Base-by-base conservation (phyloP, 371 early-diverging fungal genomes). In the Globomyces sp. region DNA sequence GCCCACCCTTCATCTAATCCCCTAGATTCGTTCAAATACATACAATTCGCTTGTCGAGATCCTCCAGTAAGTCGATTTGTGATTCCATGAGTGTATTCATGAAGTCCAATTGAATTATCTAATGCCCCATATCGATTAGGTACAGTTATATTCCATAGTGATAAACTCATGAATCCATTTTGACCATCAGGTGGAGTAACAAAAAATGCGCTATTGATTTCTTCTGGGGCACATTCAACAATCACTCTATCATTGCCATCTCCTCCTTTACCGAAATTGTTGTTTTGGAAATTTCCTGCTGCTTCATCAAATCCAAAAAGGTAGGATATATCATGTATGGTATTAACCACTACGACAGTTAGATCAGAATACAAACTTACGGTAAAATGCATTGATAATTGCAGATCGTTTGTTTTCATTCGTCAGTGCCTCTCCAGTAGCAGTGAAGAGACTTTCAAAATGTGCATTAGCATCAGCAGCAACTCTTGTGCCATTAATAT, bases 1-100 rank as follows among this genome's bases (percentile, higher is more conserved):
- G 93, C 91, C 94, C 94, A 94, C 52, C 96, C 96, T 79, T 96
- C 96, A 61, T 94, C 94, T 92, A 96, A 90, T 62, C 95, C 95
- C 58, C 91, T 93, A 9, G 92, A 83, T 79, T 92, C 89, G 64
- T 87, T 87, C 82, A 87, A 87, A 13, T 85, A 82, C 51, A 95
- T 80, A 72, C 95, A 95, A 74, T 90, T 87, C 68, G 88, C 84
- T 83, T 92, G 91, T 51, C 86, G 85, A 13, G 92, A 89, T 2
- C 95, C 94, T 66, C 94, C 95, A 2, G 95, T 95, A 68, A 97
- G 80, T 57, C 97, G 89, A 66, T 81, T 91, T 34, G 90, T 88
- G 57, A 95, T 83, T 67, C 96, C 95, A 76, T 97, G 97, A 1
- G 89, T 80, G 69, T 92, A 91, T 80, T 96, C 96, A 80, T 96